Base-by-base conservation (phyloP, 2,329 filamentous ascomycete species). In the Pseudogymnoascus sp. region DNA sequence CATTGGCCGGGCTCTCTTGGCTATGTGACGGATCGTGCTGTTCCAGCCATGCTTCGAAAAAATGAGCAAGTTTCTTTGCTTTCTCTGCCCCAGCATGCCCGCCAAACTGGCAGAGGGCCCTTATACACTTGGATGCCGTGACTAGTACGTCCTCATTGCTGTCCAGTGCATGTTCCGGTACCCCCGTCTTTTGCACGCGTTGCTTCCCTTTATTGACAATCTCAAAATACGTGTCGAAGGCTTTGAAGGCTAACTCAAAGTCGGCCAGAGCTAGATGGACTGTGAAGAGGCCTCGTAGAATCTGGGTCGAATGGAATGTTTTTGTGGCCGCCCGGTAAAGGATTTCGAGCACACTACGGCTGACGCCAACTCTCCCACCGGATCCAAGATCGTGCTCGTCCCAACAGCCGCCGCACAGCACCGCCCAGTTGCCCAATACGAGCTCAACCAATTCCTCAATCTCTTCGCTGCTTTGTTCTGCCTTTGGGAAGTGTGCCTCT, bases 271-370 rank as follows among this genome's bases (percentile, higher is more conserved):
- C 84, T 15, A 93, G 80, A 72, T 99, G 94, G 1, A 96, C 88
- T 9, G 85, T 87, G 71, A 97, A 97, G 0, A 99, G 80, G 68
- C 92, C 84, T 62, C 93, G 83, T 30, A 99, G 77, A 64, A 97
- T 89, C 8, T 91, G 79, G 1, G 93, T 96, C 1, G 94, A 99
- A 74, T 99, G 94, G 70, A 94, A 99, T 0, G 92, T 96, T 73
- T 94, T 96, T 8, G 89, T 91, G 6, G 93, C 90, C 20, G 92
- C 90, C 38, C 88, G 88, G 73, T 97, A 99, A 6, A 99, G 80
- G 28, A 91, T 89, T 73, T 94, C 92, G 39, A 99, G 81, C 33
- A 95, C 85, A 58, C 86, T 86, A 60, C 88, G 85, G 64, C 89
- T 89, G 15, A 93, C 77, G 20, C 81, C 84, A 69, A 87, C 85